phyloP scores from a whole-genome alignment of 2,329 filamentous ascomycete species.

The Leptographium lundbergii region DNA sequence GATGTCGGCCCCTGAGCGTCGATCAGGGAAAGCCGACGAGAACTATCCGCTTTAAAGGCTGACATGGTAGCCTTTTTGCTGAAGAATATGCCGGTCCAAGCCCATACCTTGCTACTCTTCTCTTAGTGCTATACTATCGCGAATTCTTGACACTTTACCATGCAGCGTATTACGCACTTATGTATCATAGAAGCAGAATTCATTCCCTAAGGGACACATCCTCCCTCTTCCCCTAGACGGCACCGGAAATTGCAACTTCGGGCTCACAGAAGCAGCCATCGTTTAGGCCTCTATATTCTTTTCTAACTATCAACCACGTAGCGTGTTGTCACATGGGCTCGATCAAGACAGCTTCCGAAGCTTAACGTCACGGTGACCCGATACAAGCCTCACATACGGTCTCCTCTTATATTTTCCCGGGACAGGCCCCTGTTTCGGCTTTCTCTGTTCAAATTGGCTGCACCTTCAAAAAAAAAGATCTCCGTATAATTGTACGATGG shows the following conservation, averaged over 20 bases:
- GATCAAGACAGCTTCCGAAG: not conserved
- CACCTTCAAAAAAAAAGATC: too few species aligned
- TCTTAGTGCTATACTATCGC: not conserved
- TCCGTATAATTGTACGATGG: too few species aligned
- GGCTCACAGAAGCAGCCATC: too few species aligned
- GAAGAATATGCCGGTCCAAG: not conserved
- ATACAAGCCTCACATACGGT: not conserved
- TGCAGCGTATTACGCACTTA: too few species aligned
- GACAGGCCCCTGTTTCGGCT: slow-evolving; percentile 1
- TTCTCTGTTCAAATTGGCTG: not conserved
- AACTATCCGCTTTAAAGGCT: not conserved
- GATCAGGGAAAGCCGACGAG: not conserved
- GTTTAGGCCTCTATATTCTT: too few species aligned
- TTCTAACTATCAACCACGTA: not conserved
- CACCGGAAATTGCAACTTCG: too few species aligned
- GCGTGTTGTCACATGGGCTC: not conserved
- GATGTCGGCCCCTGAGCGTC: not conserved
- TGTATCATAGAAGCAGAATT: too few species aligned
- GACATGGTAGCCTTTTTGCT: not conserved
- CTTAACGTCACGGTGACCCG: not conserved
- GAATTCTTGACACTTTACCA: too few species aligned
- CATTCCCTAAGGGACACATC: too few species aligned
- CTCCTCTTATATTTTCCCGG: not conserved
- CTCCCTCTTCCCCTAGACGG: too few species aligned
- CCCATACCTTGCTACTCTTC: too few species aligned